Percentiles rank a stretch among this genome's conserved stretches.
Evolutionary conservation across 371 early-diverging fungal genomes (phyloP).

Genomic region (Mucor indicus): DNA sequence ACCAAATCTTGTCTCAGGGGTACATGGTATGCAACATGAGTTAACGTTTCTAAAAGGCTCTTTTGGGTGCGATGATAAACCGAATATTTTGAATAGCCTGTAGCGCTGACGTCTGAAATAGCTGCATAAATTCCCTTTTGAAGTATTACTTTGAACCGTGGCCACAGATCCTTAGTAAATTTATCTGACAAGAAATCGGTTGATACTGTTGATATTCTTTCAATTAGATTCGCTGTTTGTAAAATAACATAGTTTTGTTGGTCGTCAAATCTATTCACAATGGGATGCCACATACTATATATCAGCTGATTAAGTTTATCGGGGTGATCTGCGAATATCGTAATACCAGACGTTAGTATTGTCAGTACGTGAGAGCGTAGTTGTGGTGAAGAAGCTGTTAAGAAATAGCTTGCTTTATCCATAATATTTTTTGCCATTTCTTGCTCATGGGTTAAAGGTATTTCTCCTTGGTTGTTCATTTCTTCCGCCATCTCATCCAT

Average conservation of each 20-base stretch:
- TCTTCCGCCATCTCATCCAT: slow-evolving; percentile 2
- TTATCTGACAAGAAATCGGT: slow-evolving; percentile 51
- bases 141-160: slow-evolving; percentile 32
- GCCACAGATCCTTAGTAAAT: slow-evolving; percentile 51
- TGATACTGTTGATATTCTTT: slow-evolving; percentile 26
- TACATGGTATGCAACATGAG: slow-evolving; percentile 19
- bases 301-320: slow-evolving; percentile 46
- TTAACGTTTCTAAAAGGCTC: slow-evolving; percentile 30
- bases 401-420: slow-evolving; percentile 44
- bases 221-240: slow-evolving; percentile 40
- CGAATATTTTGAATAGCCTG: slow-evolving; percentile 35
- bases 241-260: slow-evolving; percentile 47
- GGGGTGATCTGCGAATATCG: slow-evolving; percentile 26
- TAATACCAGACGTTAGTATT: slow-evolving; percentile 34
- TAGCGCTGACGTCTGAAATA: slow-evolving; percentile 1
- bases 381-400: slow-evolving; percentile 49
- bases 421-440: slow-evolving; percentile 42
- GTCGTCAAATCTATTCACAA: slow-evolving; percentile 49
- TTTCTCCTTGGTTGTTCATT: slow-evolving; percentile 6
- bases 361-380: slow-evolving; percentile 47
- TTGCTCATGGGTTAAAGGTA: slow-evolving; percentile 28
- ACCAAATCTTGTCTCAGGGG: slow-evolving; percentile 20
- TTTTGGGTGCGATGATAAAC: slow-evolving; percentile 30
- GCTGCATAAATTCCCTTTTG: slow-evolving; percentile 9
- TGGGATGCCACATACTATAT: slow-evolving; percentile 52